Evolutionary conservation across 305 asterid species (phyloP).

Genomic region (Solanum hybrid): DNA sequence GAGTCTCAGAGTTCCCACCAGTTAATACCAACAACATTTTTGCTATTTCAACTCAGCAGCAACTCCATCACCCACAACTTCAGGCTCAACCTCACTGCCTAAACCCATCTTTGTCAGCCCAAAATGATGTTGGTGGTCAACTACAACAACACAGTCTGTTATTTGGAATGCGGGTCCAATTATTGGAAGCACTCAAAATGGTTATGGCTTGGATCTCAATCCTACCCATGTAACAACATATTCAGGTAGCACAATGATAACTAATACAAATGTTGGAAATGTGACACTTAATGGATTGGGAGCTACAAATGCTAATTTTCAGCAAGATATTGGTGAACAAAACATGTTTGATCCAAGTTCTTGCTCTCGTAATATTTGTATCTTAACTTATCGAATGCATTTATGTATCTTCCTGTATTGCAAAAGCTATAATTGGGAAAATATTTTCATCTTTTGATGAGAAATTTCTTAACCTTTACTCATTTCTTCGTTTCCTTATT

Average conservation of each 20-base stretch:
- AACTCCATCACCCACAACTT: neutral
- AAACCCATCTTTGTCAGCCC: neutral
- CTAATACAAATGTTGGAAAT: neutral
- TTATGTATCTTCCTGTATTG: neutral
- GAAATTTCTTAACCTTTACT: too few species aligned
- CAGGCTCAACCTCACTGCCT: neutral
- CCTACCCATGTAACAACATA: neutral
- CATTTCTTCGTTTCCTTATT: too few species aligned
- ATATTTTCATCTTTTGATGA: too few species aligned
- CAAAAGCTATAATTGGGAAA: neutral
- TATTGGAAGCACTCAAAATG: neutral
- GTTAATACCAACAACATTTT: neutral
- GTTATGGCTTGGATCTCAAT: neutral
- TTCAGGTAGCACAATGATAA: neutral
- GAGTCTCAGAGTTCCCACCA: neutral
- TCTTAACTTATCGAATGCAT: neutral
- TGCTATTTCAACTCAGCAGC: neutral
- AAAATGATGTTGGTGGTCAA: neutral
- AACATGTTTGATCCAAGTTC: neutral
- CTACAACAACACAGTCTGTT: neutral
- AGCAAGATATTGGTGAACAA: neutral
- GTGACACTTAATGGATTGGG: neutral
- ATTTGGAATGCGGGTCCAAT: neutral
- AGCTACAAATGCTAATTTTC: neutral
- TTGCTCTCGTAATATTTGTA: neutral